phyloP scores from a whole-genome alignment of 2,329 filamentous ascomycete species.

The Fusarium nematophilum region DNA sequence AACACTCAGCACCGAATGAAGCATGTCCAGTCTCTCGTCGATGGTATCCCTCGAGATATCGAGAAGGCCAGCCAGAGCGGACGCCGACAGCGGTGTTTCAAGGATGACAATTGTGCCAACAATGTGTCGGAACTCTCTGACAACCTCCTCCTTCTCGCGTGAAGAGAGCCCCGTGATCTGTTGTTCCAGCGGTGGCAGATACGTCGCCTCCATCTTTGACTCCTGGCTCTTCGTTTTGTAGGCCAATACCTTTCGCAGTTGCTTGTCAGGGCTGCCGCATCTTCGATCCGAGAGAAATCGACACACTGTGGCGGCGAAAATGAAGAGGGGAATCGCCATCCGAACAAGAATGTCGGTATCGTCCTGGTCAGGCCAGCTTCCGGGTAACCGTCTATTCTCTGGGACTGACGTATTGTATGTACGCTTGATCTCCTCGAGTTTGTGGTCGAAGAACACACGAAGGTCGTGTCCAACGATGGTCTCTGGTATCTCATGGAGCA shows the following conservation, averaged over 20 bases:
- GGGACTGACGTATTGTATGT: background rate
- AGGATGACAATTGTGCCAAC: constrained; percentile 42
- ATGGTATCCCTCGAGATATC: background rate
- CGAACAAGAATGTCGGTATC: constrained; percentile 25
- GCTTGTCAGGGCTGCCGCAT: constrained; percentile 34
- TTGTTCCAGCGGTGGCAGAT: constrained; percentile 23
- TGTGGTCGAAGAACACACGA: background rate
- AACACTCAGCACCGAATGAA: constrained; percentile 2
- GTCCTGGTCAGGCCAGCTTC: constrained; percentile 20
- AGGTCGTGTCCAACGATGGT: background rate
- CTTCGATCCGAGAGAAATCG: constrained; percentile 41
- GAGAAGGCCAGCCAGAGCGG: constrained; percentile 24
- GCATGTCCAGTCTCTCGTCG: accelerated
- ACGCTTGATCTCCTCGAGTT: background rate
- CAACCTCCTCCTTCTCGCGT: constrained; percentile 4
- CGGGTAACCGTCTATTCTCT: background rate
- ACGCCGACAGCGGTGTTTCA: constrained; percentile 21
- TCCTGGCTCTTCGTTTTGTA: constrained; percentile 1
- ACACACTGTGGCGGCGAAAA: constrained; percentile 49
- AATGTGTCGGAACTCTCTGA: constrained; percentile 38
- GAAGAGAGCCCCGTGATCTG: background rate
- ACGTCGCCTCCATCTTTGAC: constrained; percentile 26
- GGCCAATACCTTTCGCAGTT: constrained; percentile 40
- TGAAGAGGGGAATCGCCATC: constrained; percentile 50
- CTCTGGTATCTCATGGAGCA: too few relatives aligned